Conservation (phyloP, 306 rosid species). For the Cicer pinnatifidum region DNA sequence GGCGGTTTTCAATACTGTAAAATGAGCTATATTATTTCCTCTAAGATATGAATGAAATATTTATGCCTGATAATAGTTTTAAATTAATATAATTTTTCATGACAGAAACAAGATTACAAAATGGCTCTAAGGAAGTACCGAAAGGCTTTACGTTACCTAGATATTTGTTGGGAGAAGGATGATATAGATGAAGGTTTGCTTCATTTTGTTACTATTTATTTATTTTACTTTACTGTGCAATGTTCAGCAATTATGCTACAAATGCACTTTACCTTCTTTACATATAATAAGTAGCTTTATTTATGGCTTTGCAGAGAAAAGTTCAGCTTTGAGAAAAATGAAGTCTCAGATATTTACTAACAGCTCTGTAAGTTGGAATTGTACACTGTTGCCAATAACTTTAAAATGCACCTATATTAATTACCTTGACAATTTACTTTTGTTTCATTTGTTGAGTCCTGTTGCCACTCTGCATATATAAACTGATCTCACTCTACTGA, state of each 20-base stretch:
- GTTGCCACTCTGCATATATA: constrained; percentile 24
- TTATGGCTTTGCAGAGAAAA: constrained; percentile 64
- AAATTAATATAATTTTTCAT: not conserved
- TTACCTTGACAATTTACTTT: not conserved
- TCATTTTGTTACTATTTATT: constrained; percentile 3
- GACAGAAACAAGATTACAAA: constrained; percentile 82
- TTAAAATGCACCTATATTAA: not conserved
- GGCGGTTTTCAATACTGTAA: constrained; percentile 19
- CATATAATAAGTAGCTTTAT: constrained; percentile 18
- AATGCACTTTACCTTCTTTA: constrained; percentile 4
- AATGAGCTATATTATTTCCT: constrained; percentile 14
- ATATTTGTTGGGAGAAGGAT: constrained; percentile 94
- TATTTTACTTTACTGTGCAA: constrained; percentile 2
- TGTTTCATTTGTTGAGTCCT: constrained; percentile 26
- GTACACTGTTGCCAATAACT: constrained; percentile 16
- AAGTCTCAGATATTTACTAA: constrained; percentile 93
- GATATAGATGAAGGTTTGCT: constrained; percentile 79
- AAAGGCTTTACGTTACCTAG: constrained; percentile 80
- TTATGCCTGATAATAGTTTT: constrained; percentile 22
- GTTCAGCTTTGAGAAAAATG: constrained; percentile 71
- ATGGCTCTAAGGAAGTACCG: constrained; percentile 84
- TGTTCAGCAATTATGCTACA: constrained; percentile 11
- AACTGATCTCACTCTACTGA: constrained; percentile 22
- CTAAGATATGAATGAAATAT: constrained; percentile 1
- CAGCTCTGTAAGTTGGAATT: constrained; percentile 77